These are phyloP conservation scores for Plasmodium gaboni DNA, from an alignment of 169 alveolate species.

Conservation along the genomic window DNA sequence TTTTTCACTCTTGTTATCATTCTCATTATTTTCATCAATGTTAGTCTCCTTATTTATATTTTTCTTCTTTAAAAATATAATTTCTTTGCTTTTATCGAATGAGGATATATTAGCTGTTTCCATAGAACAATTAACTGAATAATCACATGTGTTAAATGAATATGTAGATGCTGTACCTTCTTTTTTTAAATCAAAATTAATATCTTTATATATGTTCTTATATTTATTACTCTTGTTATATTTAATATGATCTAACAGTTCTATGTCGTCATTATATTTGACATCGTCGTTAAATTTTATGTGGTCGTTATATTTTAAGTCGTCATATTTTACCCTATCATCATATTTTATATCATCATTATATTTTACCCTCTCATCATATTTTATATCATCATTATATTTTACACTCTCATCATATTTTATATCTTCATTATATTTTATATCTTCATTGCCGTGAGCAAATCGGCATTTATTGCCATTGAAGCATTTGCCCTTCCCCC, in stretches of 20 bases:
- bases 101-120: slow-evolving; percentile 67
- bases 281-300: slow-evolving; percentile 39
- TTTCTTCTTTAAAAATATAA: not conserved
- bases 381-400: no score
- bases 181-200: slow-evolving; percentile 32
- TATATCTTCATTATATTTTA: slow-evolving; percentile 50
- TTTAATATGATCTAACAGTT: slow-evolving; percentile 5
- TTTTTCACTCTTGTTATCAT: not conserved
- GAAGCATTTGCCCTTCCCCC: slow-evolving; percentile 83
- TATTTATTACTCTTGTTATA: slow-evolving; percentile 3
- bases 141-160: slow-evolving; percentile 64
- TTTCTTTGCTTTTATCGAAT: slow-evolving; percentile 45
- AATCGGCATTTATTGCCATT: slow-evolving; percentile 83
- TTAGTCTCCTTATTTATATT: slow-evolving; percentile 1
- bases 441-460: slow-evolving; percentile 83
- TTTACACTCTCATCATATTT: no score
- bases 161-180: slow-evolving; percentile 54
- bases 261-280: slow-evolving; percentile 35
- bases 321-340: no score
- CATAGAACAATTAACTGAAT: slow-evolving; percentile 27
- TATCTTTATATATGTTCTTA: slow-evolving; percentile 48
- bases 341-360: no score
- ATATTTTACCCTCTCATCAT: no score
- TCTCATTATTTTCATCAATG: not conserved
- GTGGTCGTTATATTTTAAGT: no score